Evolutionary conservation across 2,329 filamentous ascomycete species (phyloP).

Genomic region (Fusarium burgessii): DNA sequence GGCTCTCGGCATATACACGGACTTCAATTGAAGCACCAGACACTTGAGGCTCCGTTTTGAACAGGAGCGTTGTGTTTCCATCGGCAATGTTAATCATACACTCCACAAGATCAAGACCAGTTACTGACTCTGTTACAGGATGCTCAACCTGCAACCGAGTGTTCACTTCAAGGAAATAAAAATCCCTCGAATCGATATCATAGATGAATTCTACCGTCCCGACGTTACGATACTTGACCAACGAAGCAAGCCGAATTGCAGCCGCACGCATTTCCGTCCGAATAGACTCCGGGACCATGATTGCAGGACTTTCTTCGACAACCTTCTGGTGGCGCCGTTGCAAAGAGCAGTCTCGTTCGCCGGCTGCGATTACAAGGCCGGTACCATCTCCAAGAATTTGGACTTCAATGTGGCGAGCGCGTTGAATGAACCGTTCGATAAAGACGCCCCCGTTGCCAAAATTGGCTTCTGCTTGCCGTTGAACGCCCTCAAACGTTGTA

Average conservation of each 20-base stretch:
- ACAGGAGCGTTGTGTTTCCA: conserved; percentile 32
- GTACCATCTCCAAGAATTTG: conserved; percentile 62
- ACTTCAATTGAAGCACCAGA: conserved; percentile 54
- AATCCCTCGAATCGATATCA: conserved; percentile 52
- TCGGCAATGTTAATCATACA: conserved; percentile 54
- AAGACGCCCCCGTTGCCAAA: conserved; percentile 58
- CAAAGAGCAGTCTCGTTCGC: conserved; percentile 64
- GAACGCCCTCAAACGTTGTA: conserved; percentile 52
- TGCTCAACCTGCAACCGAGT: conserved; percentile 64
- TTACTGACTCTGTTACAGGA: conserved; percentile 76
- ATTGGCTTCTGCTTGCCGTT: conserved; percentile 54
- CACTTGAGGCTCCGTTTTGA: neutral
- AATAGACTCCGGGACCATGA: conserved; percentile 48
- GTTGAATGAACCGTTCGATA: conserved; percentile 57
- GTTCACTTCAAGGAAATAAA: conserved; percentile 63
- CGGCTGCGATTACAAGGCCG: conserved; percentile 55
- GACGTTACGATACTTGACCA: conserved; percentile 55
- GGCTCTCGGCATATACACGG: conserved; percentile 62
- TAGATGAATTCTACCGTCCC: conserved; percentile 62
- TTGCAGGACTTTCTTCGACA: conserved; percentile 60
- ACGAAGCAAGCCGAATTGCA: conserved; percentile 53
- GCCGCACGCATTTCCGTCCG: conserved; percentile 52
- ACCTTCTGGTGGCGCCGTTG: conserved; percentile 65
- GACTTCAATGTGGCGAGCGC: conserved; percentile 61
- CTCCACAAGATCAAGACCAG: conserved; percentile 77